Percentiles rank a stretch among this genome's conserved stretches.
These are phyloP conservation scores for Aspergillus costaricaensis DNA, from an alignment of 2,329 filamentous ascomycete genomes.

Conservation along the genomic window DNA sequence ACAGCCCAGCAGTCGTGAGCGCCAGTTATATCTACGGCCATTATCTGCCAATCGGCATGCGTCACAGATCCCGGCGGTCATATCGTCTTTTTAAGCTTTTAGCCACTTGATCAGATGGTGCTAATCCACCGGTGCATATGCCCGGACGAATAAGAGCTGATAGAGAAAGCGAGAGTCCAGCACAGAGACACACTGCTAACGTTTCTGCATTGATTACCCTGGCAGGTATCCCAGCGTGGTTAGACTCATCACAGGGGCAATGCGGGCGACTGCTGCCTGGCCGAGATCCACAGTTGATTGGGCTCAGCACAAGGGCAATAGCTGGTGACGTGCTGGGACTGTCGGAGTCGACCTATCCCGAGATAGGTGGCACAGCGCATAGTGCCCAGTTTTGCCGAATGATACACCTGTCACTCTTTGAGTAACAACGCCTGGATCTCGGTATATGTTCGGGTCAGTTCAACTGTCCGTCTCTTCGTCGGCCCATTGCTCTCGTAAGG, in stretches of 20 bases:
- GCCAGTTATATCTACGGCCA: not conserved
- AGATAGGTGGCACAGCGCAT: no score
- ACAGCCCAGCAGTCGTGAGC: not conserved
- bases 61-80: not conserved
- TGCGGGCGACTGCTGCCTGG: no score
- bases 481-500: constrained; percentile 27
- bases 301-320: no score
- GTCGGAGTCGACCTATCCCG: no score
- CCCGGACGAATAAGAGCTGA: not conserved
- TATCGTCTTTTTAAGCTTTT: not conserved
- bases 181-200: not conserved
- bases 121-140: not conserved
- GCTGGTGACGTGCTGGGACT: no score
- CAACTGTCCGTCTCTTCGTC: constrained; percentile 17
- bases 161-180: not conserved
- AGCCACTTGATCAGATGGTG: not conserved
- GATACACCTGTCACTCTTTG: not conserved
- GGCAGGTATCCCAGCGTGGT: not conserved
- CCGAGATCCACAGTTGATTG: no score
- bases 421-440: not conserved
- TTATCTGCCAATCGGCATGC: not conserved
- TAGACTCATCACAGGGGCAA: no score
- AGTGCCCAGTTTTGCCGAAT: no score
- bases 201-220: not conserved
- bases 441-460: not conserved